phyloP scores from a whole-genome alignment of 2,329 filamentous ascomycete species.

The Xenosphaeropsis pyriputrescens region DNA sequence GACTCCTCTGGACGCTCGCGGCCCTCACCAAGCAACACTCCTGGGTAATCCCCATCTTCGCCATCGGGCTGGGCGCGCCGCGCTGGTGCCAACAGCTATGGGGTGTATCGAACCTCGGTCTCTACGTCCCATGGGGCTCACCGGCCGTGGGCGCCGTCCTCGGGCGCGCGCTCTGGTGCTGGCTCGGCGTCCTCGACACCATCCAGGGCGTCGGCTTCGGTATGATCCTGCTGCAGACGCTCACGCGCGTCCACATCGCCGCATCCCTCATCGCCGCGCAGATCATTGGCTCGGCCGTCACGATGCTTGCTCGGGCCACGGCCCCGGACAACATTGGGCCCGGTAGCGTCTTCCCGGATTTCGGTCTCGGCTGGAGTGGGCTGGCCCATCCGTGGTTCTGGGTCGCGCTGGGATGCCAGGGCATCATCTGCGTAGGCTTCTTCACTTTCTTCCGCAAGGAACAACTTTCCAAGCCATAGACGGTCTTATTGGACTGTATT shows the following conservation, averaged over 20 bases:
- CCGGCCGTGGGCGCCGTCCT: conserved; percentile 37
- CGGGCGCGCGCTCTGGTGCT: conserved; percentile 46
- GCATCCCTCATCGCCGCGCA: conserved; percentile 47
- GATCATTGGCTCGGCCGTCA: conserved; percentile 44
- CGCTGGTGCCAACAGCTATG: conserved; percentile 56
- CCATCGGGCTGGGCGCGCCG: conserved; percentile 49
- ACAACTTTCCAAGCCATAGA: conserved; percentile 34
- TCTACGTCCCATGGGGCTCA: conserved; percentile 46
- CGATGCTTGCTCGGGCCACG: conserved; percentile 43
- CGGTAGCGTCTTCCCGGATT: conserved; percentile 46
- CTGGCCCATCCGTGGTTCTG: conserved; percentile 42
- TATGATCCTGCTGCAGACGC: conserved; percentile 51
- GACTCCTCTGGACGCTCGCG: conserved; percentile 33
- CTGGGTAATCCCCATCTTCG: conserved; percentile 54
- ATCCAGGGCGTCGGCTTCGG: conserved; percentile 53
- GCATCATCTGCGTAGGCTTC: conserved; percentile 41
- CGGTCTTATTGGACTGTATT: too few relatives aligned
- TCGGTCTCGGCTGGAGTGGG: conserved; percentile 31
- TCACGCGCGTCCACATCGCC: conserved; percentile 49
- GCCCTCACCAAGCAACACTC: conserved; percentile 42
- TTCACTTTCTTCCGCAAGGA: conserved; percentile 42
- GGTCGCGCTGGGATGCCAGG: conserved; percentile 40
- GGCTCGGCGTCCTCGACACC: conserved; percentile 50
- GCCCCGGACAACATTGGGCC: conserved; percentile 47
- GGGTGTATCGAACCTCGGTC: conserved; percentile 43